Evolutionary conservation across 1,284 basidiomycete genomes (phyloP).

Genomic region (Sporisorium graminicola): DNA sequence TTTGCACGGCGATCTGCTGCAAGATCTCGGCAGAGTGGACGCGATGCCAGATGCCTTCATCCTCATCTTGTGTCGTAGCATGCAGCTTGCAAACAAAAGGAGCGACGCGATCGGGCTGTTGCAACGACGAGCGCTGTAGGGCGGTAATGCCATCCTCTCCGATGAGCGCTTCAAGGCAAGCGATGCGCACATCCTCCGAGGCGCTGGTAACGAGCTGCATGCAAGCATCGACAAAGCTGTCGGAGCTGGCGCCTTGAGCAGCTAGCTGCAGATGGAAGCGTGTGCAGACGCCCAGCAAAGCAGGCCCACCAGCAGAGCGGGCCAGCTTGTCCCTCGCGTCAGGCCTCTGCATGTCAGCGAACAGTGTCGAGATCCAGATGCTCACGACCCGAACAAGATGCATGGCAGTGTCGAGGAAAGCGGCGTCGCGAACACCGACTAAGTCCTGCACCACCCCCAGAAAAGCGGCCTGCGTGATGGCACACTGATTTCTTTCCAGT

Average conservation of each 20-base stretch:
- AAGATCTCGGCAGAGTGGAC: slow-evolving; percentile 38
- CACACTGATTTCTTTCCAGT: slow-evolving; percentile 47
- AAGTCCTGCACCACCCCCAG: slow-evolving; percentile 49
- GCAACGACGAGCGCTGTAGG: slow-evolving; percentile 21
- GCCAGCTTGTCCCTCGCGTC: slow-evolving; percentile 17
- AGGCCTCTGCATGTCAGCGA: slow-evolving; percentile 16
- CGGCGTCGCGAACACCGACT: slow-evolving; percentile 19
- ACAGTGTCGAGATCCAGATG: slow-evolving; percentile 21
- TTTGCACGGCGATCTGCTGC: slow-evolving; percentile 21
- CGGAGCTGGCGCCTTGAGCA: neutral
- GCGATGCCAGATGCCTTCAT: slow-evolving; percentile 48
- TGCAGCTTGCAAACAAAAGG: slow-evolving; percentile 32
- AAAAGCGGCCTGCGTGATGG: slow-evolving; percentile 51
- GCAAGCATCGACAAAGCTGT: slow-evolving; percentile 29
- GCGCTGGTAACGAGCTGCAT: slow-evolving; percentile 1
- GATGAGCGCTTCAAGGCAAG: slow-evolving; percentile 40
- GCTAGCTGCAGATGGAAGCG: slow-evolving; percentile 33
- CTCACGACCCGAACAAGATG: slow-evolving; percentile 22
- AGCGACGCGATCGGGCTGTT: slow-evolving; percentile 6
- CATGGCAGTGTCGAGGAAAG: slow-evolving; percentile 14
- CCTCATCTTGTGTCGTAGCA: slow-evolving; percentile 11
- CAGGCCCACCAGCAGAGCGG: slow-evolving; percentile 27
- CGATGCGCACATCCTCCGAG: slow-evolving; percentile 30
- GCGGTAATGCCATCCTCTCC: slow-evolving; percentile 31
- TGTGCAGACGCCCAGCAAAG: slow-evolving; percentile 27